Base-by-base conservation (phyloP, 257 asterid genomes). In the Scutellaria minor region DNA sequence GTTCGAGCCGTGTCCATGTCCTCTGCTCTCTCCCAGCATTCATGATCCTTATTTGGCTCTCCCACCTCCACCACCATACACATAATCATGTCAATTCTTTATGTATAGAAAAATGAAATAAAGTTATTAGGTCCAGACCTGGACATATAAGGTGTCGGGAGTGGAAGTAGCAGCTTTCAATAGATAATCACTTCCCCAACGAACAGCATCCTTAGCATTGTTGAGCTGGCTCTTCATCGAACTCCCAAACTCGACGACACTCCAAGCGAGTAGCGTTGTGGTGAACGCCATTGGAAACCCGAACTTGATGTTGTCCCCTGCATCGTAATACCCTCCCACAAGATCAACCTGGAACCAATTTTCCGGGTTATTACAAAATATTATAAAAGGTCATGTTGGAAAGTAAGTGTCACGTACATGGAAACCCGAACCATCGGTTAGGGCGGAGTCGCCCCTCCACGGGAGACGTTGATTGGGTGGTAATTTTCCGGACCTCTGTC, bases 211-310 rank as follows among this genome's bases (percentile, higher is more conserved):
- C 76, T 83, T 81, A 24, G 97, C 98, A 35, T 84, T 41, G 2
- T 72, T 72, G 12, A 83, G 71, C 73, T 87, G 87, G 59, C 37
- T 72, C 47, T 77, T 64, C 97, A 90, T 90, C 37, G 83, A 82
- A 44, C 56, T 61, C 0, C 96, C 96, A 41, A 88, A 92, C 71
- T 92, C 97, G 13, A 92, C 78, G 12, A 92, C 88, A 64, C 98
- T 91, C 96, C 95, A 91, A 11, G 95, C 82, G 5, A 91, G 79
- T 39, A 91, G 76, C 12, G 97, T 91, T 9, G 93, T 91, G 0
- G 97, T 91, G 7, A 89, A 91, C 0, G 97, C 97, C 96, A 91
- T 89, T 7, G 97, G 97, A 78, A 89, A 65, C 6, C 97, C 97
- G 59, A 89, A 91, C 73, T 91, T 91, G 13, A 89, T 79, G 60